A percentile compares a stretch with the other conserved stretches of the same genome.
Conservation (phyloP, 495 filamentous ascomycete species). For the Penicillium lividum region DNA sequence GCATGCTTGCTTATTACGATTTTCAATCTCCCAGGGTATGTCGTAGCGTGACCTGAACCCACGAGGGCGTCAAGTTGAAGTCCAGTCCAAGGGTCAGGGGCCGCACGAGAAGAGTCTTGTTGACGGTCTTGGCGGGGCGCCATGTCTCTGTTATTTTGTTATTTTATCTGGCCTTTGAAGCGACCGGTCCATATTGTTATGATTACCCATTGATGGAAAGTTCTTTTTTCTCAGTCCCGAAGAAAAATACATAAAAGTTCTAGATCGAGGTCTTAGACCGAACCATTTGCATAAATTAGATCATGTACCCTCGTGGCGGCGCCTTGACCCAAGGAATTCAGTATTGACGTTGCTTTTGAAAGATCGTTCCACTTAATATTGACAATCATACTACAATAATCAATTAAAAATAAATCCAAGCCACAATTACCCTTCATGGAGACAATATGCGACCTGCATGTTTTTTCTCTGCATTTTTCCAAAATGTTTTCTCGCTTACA, state of each 20-base stretch:
- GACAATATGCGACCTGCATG: constrained; percentile 16
- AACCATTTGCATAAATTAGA: constrained; percentile 10
- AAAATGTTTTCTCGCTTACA: not conserved
- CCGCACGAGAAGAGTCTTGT: constrained; percentile 12
- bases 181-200: constrained; percentile 33
- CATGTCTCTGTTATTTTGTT: constrained; percentile 25
- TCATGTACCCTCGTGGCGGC: constrained; percentile 5
- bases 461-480: no score
- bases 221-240: constrained; percentile 2
- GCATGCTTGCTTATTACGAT: constrained; percentile 25
- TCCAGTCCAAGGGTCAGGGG: constrained; percentile 18
- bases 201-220: constrained; percentile 20
- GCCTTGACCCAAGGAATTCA: not conserved
- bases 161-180: constrained; percentile 27
- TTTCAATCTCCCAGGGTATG: constrained; percentile 15
- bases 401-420: not conserved
- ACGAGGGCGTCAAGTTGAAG: constrained; percentile 19
- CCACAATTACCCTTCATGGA: constrained; percentile 13
- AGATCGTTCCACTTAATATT: not conserved
- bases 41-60: constrained; percentile 13
- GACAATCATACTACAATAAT: not conserved
- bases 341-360: not conserved
- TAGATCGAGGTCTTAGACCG: constrained; percentile 24
- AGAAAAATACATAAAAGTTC: constrained; percentile 28
- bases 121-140: constrained; percentile 26